A percentile compares a stretch with the other conserved stretches of the same genome.
Evolutionary conservation across 768 basidiomycete genomes (phyloP).

Genomic region (Gymnopilus dilepis): DNA sequence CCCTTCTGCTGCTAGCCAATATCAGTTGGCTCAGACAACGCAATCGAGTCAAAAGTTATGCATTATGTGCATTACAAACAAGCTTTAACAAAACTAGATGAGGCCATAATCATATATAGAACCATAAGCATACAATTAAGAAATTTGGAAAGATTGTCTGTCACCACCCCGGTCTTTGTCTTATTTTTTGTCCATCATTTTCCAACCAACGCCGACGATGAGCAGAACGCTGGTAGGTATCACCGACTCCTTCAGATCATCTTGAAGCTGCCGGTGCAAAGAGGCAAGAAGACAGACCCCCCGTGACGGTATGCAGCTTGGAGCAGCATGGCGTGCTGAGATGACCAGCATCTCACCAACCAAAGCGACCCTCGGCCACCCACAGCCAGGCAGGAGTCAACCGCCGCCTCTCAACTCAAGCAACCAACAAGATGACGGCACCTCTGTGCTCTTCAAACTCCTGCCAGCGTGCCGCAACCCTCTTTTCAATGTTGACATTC

Average conservation of each 20-base stretch:
- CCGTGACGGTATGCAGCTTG: background rate
- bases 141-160: background rate
- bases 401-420: conserved; percentile 7
- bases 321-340: background rate
- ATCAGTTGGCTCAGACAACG: background rate
- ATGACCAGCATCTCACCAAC: background rate
- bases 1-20: no score
- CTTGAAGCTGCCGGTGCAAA: conserved; percentile 2
- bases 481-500: conserved; percentile 28
- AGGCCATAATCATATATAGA: conserved; percentile 9
- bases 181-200: conserved; percentile 5
- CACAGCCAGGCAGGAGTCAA: conserved; percentile 1
- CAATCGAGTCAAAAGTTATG: conserved; percentile 4
- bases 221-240: conserved; percentile 8
- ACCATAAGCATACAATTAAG: conserved; percentile 9
- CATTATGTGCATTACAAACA: conserved; percentile 19
- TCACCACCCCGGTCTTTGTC: background rate
- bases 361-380: background rate
- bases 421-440: conserved; percentile 28
- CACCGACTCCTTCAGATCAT: conserved; percentile 10
- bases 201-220: conserved; percentile 5
- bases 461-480: conserved; percentile 5
- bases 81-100: conserved; percentile 13
- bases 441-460: conserved; percentile 36
- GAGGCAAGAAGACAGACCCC: conserved; percentile 6